Percentiles rank a stretch among this genome's conserved stretches.
Evolutionary conservation across 1,284 basidiomycete species (phyloP).

Genomic region (Crepidotus sp.): DNA sequence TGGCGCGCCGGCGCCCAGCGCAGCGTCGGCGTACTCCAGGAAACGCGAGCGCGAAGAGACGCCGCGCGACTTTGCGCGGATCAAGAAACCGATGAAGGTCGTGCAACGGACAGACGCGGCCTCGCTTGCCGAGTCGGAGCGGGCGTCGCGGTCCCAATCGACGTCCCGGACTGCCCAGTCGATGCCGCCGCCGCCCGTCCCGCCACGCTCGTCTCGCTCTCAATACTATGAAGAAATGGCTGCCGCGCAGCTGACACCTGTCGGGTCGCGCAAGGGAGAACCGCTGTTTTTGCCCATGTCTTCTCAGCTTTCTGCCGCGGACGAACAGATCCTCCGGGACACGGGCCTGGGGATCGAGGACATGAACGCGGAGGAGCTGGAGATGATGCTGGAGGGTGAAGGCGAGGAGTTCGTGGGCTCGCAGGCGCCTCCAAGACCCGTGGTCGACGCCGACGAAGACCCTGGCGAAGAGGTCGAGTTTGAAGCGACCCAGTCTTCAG

Average conservation of each 20-base stretch:
- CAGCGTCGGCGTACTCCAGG: constrained; percentile 21
- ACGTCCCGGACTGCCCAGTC: constrained; percentile 22
- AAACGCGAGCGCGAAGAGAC: constrained; percentile 39
- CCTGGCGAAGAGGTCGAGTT: constrained; percentile 33
- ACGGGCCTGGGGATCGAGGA: constrained; percentile 56
- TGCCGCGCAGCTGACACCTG: constrained; percentile 11
- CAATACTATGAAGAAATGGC: constrained; percentile 15
- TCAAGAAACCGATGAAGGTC: constrained; percentile 51
- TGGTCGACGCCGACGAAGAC: background rate
- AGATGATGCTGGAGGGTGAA: constrained; percentile 55
- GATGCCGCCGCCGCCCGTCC: constrained; percentile 22
- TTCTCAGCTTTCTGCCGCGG: constrained; percentile 52
- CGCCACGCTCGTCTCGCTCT: constrained; percentile 4
- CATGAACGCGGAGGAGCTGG: constrained; percentile 56
- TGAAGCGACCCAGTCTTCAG: constrained; percentile 40
- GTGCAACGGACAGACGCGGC: constrained; percentile 40
- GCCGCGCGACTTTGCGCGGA: constrained; percentile 26
- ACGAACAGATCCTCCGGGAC: constrained; percentile 40
- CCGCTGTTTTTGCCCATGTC: constrained; percentile 59
- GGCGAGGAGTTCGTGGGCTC: constrained; percentile 46
- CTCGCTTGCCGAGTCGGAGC: constrained; percentile 18
- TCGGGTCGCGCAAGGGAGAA: constrained; percentile 23
- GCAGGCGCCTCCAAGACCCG: background rate
- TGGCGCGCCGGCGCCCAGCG: constrained; percentile 25
- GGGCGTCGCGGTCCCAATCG: constrained; percentile 20